Evolutionary conservation across 192 early-diverging fungal genomes (phyloP).

Genomic region (Coemansia sp.): DNA sequence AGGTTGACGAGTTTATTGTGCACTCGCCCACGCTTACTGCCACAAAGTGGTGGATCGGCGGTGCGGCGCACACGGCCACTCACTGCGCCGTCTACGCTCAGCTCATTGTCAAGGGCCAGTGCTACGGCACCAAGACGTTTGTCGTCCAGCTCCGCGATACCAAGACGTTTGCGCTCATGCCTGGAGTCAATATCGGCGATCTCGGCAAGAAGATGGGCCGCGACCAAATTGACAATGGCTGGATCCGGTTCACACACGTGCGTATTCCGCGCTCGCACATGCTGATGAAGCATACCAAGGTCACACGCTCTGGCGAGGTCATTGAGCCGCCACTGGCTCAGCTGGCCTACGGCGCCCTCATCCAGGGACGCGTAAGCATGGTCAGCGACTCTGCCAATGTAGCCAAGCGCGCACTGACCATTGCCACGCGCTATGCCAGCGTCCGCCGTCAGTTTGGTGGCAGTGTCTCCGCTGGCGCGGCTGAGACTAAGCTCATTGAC

Average conservation of each 20-base stretch:
- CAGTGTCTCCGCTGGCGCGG: conserved; percentile 57
- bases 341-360: conserved; percentile 86
- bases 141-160: conserved; percentile 85
- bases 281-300: conserved; percentile 93
- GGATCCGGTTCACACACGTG: conserved; percentile 91
- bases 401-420: conserved; percentile 87
- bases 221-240: conserved; percentile 91
- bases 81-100: conserved; percentile 83
- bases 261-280: conserved; percentile 88
- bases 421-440: conserved; percentile 89
- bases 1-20: conserved; percentile 84
- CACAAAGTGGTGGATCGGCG: conserved; percentile 98
- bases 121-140: conserved; percentile 86
- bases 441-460: conserved; percentile 87
- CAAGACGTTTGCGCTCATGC: conserved; percentile 73
- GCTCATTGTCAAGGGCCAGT: conserved; percentile 77
- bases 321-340: conserved; percentile 81
- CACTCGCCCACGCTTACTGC: conserved; percentile 76
- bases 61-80: conserved; percentile 88
- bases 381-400: conserved; percentile 83
- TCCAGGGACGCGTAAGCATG: conserved; percentile 82
- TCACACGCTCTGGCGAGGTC: conserved; percentile 74
- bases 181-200: conserved; percentile 89
- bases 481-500: conserved; percentile 89
- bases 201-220: conserved; percentile 93